Evolutionary conservation across 306 rosid genomes (phyloP), one percentile per base, ranked within the genome.

Genomic region (Dalbergia cochinchinensis): DNA sequence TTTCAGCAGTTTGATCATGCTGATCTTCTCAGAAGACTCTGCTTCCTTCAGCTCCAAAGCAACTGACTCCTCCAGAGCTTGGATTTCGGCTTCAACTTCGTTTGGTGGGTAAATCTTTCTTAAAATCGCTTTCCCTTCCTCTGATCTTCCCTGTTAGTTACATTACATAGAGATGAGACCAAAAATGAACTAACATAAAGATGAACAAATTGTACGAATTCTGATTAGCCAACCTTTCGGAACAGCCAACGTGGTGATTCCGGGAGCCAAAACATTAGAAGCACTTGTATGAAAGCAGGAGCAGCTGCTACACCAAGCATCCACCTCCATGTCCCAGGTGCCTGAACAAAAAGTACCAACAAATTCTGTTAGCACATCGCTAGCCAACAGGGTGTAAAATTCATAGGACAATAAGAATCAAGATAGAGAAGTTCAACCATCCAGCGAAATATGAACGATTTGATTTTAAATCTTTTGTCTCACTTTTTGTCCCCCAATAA

Each of bases 241-340:
- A 50, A 90, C 18, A 90, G 69, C 94, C 94, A 90, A 60, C 92
- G 92, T 0, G 94, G 94, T 13, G 94, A 90, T 82, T 90, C 94
- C 2, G 92, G 94, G 31, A 90, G 94, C 5, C 69, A 5, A 8
- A 88, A 0, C 92, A 90, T 90, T 0, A 88, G 71, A 10, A 65
- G 0, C 34, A 85, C 63, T 79, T 90, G 92, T 12, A 88, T 11
- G 6, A 74, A 0, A 48, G 92, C 94, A n/a, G 94, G 94, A 50
- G 61, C 15, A 58, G 88, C 92, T 5, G 92, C 92, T 41, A 88
- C 87, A n/a, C 94, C 94, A 42, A 87, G 86, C 94, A 90, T 90
- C 94, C 92, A 90, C 75, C 94, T 83, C 94, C 94, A 90, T 18
- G 92, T 86, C 8, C 90, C 94, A 0, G 79, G 83, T 4, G 86